Evolutionary conservation across 2,329 filamentous ascomycete species (phyloP), one percentile per base, ranked within the genome.

Genomic region (Cordyceps fumosorosea): DNA sequence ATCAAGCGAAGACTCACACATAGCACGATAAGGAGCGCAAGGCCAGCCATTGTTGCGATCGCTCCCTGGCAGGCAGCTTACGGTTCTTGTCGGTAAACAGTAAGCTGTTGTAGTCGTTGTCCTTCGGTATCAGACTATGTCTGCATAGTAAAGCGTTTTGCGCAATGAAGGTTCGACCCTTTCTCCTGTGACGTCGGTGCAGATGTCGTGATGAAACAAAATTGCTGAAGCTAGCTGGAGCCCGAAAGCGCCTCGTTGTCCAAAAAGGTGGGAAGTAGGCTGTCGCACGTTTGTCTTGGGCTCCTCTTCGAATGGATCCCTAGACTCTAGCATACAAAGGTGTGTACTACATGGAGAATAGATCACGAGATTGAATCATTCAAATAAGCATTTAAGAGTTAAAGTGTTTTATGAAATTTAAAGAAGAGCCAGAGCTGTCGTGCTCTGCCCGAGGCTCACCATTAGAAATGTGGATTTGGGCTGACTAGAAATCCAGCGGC

Each of bases 1-100:
- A 22, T 45, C 18, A 7, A 20, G 10, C 22, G 37, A 29, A 32
- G 12, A 75, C 76, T 67, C 70, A 78, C 76, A 69, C 76, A 75
- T 66, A 78, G 70, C 66, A 70, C 73, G 45, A 78, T 70, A 59
- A 78, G 70, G 64, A 78, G 66, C 52, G 77, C 67, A 62, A 78
- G 69, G 45, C 75, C 74, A 60, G 73, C 74, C 76, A 78, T 78
- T 66, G 56, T 71, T 65, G 40, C 59, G 64, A 63, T 64, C 56
- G 55, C 56, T 56, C 60, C 48, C 48, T 45, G 10, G 24, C 42
- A 18, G 37, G 48, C 37, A 54, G 58, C 29, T 48, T 47, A 50
- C 51, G 40, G 20, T 55, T 40, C 26, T 32, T 40, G 26, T 42
- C 16, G 20, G 32, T 22, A 51, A 42, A 40, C 22, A 6, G 12